Evolutionary conservation across 192 early-diverging fungal species (phyloP).

Genomic region (Coemansia sp.): DNA sequence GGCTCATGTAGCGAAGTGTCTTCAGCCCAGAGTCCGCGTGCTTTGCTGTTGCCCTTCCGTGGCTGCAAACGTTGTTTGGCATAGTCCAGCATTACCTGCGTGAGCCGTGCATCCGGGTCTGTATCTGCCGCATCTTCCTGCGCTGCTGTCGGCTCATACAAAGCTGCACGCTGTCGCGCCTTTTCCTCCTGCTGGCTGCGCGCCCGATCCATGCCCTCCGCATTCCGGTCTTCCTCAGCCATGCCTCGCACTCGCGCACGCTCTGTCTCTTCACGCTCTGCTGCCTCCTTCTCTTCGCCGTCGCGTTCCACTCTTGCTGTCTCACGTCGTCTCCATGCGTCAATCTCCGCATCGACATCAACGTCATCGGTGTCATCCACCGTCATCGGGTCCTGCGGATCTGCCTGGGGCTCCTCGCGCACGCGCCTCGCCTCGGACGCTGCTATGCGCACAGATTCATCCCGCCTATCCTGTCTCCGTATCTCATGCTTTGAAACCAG

Average conservation of each 20-base stretch:
- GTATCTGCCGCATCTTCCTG: conserved; percentile 64
- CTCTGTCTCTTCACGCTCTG: conserved; percentile 74
- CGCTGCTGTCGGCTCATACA: conserved; percentile 39
- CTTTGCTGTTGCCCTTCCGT: conserved; percentile 21
- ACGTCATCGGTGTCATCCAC: conserved; percentile 92
- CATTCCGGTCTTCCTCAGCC: conserved; percentile 78
- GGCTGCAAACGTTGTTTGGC: conserved; percentile 3
- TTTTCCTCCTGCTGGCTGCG: conserved; percentile 60
- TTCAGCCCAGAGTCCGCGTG: conserved; percentile 26
- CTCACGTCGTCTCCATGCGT: conserved; percentile 89
- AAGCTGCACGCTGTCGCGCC: conserved; percentile 29
- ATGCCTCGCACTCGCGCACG: conserved; percentile 75
- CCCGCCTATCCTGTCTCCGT: conserved; percentile 58
- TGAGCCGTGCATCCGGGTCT: conserved; percentile 1
- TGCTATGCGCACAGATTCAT: conserved; percentile 35
- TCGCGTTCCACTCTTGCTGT: conserved; percentile 85
- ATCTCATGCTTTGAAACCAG: conserved; percentile 55
- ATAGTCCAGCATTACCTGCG: conserved; percentile 25
- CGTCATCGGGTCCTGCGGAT: conserved; percentile 44
- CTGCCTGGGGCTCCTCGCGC: conserved; percentile 43
- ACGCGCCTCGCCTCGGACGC: conserved; percentile 31
- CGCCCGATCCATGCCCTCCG: conserved; percentile 67
- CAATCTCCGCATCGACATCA: conserved; percentile 85
- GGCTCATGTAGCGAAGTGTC: conserved; percentile 21
- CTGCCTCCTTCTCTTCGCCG: conserved; percentile 67